phyloP scores from a whole-genome alignment of 163 green algal genomes.

The Volvox carteri region DNA sequence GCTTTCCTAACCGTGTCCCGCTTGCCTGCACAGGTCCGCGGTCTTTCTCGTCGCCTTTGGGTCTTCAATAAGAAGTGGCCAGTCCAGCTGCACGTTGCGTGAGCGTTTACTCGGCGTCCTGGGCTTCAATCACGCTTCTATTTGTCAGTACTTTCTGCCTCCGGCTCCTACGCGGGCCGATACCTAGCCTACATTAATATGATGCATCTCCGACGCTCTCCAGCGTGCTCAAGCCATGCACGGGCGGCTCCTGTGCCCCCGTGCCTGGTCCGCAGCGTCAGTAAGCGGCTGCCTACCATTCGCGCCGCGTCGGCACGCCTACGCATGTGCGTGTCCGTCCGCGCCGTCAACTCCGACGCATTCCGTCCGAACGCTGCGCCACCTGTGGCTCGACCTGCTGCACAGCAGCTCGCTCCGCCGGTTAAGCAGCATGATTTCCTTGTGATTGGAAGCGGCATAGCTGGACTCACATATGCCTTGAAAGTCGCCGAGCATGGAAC shows the following conservation, averaged over 20 bases:
- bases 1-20: not conserved
- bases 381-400: not conserved
- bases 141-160: not conserved
- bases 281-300: not conserved
- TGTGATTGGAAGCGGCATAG: slow-evolving; percentile 97
- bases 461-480: slow-evolving; percentile 96
- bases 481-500: slow-evolving; percentile 91
- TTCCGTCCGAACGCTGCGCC: slow-evolving; percentile 8
- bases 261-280: not conserved
- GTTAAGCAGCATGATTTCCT: slow-evolving; percentile 90
- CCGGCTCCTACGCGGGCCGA: too few species aligned
- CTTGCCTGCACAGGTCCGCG: slow-evolving; percentile 8
- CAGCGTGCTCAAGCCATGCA: not conserved
- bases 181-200: not conserved
- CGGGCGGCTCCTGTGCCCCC: not conserved
- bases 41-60: slow-evolving; percentile 59
- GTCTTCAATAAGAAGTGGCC: slow-evolving; percentile 82
- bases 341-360: slow-evolving; percentile 61
- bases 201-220: not conserved
- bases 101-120: slow-evolving; percentile 14
- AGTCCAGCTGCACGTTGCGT: slow-evolving; percentile 59
- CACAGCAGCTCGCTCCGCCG: not conserved
- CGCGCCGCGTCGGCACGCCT: not conserved
- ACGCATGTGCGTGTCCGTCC: not conserved
- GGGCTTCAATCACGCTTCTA: slow-evolving; percentile 4